Percentiles rank a stretch among this genome's conserved stretches.
Conservation (phyloP, 306 rosid species). For the Inga leiocalycina region DNA sequence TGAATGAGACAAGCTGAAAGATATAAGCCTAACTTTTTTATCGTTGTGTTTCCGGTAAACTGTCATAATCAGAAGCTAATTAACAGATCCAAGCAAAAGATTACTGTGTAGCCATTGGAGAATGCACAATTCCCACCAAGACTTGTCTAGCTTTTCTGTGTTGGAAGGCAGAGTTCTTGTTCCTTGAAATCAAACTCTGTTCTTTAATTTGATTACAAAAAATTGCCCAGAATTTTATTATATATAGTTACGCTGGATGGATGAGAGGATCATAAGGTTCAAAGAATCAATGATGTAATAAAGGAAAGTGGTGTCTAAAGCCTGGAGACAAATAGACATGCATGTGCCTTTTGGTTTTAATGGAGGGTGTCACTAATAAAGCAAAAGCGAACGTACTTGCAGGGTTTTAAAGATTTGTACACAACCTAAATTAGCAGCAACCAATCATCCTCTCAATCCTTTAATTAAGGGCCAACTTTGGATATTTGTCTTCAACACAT, state of each 20-base stretch:
- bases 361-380: background rate
- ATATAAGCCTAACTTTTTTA: background rate
- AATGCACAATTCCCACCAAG: background rate
- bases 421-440: background rate
- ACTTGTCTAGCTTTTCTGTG: background rate
- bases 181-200: background rate
- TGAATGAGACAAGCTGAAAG: background rate
- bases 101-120: background rate
- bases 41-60: background rate
- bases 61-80: background rate
- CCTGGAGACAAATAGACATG: slow-evolving; percentile 2
- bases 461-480: background rate
- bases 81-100: background rate
- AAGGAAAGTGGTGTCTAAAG: slow-evolving; percentile 8
- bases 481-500: slow-evolving; percentile 11
- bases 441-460: slow-evolving; percentile 1
- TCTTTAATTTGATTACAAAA: background rate
- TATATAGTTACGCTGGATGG: background rate
- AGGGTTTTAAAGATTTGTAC: background rate
- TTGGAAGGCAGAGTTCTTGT: background rate
- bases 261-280: background rate
- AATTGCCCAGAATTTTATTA: background rate
- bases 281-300: background rate
- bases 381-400: background rate
- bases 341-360: background rate